phyloP scores from a whole-genome alignment of 2,329 filamentous ascomycete genomes.

The Aspergillus sp. region DNA sequence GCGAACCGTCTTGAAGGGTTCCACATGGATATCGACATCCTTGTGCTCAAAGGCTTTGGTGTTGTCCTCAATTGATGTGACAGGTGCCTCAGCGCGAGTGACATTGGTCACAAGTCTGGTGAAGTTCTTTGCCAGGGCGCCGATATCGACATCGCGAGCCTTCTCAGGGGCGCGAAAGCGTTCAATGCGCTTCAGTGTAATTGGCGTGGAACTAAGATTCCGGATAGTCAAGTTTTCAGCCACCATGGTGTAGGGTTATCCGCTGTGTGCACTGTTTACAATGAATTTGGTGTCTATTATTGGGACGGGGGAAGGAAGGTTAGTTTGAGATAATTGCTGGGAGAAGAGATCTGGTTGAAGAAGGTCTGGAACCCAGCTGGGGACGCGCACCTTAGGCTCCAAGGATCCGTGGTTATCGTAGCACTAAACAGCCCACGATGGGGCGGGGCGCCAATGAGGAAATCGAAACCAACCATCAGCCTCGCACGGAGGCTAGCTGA shows the following conservation, averaged over 20 bases:
- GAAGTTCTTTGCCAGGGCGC: slow-evolving; percentile 49
- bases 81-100: slow-evolving; percentile 43
- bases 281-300: background rate
- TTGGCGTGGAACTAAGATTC: slow-evolving; percentile 73
- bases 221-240: slow-evolving; percentile 65
- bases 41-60: slow-evolving; percentile 61
- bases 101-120: slow-evolving; percentile 44
- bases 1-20: slow-evolving; percentile 65
- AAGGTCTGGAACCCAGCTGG: background rate
- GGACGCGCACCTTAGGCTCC: slow-evolving; percentile 2
- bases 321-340: background rate
- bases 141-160: slow-evolving; percentile 29
- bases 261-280: background rate
- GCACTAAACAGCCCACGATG: slow-evolving; percentile 5
- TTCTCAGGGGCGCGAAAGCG: slow-evolving; percentile 63
- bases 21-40: slow-evolving; percentile 63
- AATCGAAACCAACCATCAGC: background rate
- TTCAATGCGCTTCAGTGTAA: slow-evolving; percentile 72
- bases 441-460: slow-evolving; percentile 6
- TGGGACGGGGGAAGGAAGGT: background rate
- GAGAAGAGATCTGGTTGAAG: background rate
- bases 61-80: slow-evolving; percentile 48
- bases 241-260: slow-evolving; percentile 27
- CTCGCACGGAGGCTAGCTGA: background rate
- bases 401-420: slow-evolving; percentile 4